Conservation (phyloP, 148 eudicot genomes). For the Rhododendron kiyosumense region DNA sequence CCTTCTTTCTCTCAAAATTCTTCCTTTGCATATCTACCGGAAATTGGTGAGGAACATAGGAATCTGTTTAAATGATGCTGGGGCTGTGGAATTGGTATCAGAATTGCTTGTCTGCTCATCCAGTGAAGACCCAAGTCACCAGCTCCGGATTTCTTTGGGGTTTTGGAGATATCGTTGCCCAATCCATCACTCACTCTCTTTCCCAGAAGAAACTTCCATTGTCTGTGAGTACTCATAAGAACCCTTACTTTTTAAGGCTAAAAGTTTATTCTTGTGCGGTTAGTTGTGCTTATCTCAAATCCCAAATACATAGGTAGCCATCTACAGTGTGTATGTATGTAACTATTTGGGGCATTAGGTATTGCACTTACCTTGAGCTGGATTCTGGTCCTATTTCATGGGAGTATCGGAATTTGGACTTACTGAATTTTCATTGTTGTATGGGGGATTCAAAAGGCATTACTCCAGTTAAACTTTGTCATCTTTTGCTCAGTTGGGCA, state of each 20-base stretch:
- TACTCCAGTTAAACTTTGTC: not conserved
- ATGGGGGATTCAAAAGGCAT: not conserved
- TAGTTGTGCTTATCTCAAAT: not conserved
- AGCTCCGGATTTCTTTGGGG: slow-evolving; percentile 93
- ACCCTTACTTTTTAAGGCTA: not conserved
- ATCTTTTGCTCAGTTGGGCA: not conserved
- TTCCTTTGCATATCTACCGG: not conserved
- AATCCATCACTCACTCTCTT: slow-evolving; percentile 55
- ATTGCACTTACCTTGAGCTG: not conserved
- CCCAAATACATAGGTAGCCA: not conserved
- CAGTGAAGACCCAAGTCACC: slow-evolving; percentile 83
- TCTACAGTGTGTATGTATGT: not conserved
- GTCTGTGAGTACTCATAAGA: slow-evolving; percentile 27
- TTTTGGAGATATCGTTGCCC: slow-evolving; percentile 81
- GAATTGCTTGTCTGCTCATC: slow-evolving; percentile 69
- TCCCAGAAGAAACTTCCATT: slow-evolving; percentile 18
- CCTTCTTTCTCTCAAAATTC: not conserved
- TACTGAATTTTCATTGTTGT: not conserved
- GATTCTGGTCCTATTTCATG: not conserved
- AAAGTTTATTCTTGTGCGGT: not conserved
- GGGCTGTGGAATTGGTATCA: slow-evolving; percentile 90
- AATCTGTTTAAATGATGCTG: slow-evolving; percentile 38
- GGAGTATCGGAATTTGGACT: not conserved
- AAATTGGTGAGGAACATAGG: not conserved
- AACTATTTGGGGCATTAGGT: not conserved